Conservation (phyloP, 495 filamentous ascomycete species). For the Zalerion maritima region DNA sequence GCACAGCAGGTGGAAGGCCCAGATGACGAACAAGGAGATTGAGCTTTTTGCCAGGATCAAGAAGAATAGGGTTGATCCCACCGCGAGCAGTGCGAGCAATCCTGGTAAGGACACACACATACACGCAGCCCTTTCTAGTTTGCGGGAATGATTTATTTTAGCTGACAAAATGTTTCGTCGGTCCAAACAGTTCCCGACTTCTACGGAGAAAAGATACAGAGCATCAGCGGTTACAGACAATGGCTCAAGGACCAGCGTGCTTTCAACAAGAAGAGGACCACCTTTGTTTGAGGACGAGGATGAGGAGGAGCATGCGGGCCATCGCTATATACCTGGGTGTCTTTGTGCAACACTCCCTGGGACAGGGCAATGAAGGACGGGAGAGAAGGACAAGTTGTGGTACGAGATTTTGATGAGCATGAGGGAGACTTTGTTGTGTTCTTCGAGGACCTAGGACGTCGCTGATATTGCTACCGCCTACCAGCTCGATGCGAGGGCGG, state of each 20-base stretch:
- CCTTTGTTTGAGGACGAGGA: conserved; percentile 25
- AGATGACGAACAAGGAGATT: conserved; percentile 78
- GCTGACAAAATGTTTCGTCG: conserved; percentile 4
- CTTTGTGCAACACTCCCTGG: too few relatives aligned
- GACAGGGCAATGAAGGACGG: too few relatives aligned
- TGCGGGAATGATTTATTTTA: too few relatives aligned
- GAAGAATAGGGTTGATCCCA: conserved; percentile 78
- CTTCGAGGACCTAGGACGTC: too few relatives aligned
- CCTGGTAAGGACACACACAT: conserved; percentile 38
- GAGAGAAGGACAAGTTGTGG: too few relatives aligned
- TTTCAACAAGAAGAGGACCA: conserved; percentile 83
- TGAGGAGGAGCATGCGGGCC: background rate
- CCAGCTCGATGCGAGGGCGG: too few relatives aligned
- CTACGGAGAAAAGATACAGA: conserved; percentile 91
- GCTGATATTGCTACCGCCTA: too few relatives aligned
- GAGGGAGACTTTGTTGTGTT: too few relatives aligned
- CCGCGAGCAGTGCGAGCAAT: conserved; percentile 36
- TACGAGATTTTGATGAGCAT: too few relatives aligned
- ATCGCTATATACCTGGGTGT: background rate
- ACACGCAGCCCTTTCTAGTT: too few relatives aligned
- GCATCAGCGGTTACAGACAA: conserved; percentile 74
- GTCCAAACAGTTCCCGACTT: conserved; percentile 39
- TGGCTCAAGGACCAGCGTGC: conserved; percentile 96
- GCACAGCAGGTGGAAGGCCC: conserved; percentile 46
- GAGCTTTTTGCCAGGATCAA: conserved; percentile 83